A percentile compares a stretch with the other conserved stretches of the same genome.
phyloP scores from a whole-genome alignment of 2,329 filamentous ascomycete genomes.

The Aspergillus felis region DNA sequence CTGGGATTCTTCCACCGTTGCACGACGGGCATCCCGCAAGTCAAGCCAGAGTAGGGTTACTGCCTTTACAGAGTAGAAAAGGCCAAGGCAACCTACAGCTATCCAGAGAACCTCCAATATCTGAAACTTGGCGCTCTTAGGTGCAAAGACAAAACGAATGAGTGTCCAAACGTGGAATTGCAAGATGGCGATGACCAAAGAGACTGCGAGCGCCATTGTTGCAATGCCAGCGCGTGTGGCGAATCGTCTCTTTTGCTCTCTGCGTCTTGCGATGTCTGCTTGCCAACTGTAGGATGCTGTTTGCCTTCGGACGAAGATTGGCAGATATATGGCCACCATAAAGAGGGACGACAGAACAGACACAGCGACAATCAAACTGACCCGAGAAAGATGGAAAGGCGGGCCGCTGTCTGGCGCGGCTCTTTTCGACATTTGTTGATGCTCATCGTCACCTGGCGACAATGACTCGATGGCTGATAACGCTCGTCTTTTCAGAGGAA shows the following conservation, averaged over 20 bases:
- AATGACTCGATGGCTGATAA: neutral
- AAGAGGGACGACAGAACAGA: neutral
- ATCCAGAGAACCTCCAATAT: neutral
- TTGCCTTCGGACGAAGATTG: neutral
- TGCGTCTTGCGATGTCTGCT: neutral
- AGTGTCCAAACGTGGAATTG: neutral
- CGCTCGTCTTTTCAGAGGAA: conserved; percentile 25
- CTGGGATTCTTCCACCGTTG: neutral
- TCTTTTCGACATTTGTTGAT: neutral
- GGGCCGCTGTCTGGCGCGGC: neutral
- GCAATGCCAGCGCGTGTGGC: neutral
- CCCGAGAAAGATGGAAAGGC: neutral
- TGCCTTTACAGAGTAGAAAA: conserved; percentile 1
- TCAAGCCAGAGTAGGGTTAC: conserved; percentile 3
- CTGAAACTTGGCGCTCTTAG: neutral
- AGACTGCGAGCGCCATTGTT: neutral
- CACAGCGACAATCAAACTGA: neutral
- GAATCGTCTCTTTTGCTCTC: neutral
- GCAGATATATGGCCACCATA: neutral
- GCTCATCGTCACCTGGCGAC: neutral
- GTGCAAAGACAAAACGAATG: neutral
- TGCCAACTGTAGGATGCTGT: neutral
- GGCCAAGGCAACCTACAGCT: neutral
- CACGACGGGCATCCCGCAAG: neutral
- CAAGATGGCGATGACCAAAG: neutral